A percentile compares a stretch with the other conserved stretches of the same genome.
Conservation (phyloP, 2,329 filamentous ascomycete genomes). For the Drechslerella coelobrocha region DNA sequence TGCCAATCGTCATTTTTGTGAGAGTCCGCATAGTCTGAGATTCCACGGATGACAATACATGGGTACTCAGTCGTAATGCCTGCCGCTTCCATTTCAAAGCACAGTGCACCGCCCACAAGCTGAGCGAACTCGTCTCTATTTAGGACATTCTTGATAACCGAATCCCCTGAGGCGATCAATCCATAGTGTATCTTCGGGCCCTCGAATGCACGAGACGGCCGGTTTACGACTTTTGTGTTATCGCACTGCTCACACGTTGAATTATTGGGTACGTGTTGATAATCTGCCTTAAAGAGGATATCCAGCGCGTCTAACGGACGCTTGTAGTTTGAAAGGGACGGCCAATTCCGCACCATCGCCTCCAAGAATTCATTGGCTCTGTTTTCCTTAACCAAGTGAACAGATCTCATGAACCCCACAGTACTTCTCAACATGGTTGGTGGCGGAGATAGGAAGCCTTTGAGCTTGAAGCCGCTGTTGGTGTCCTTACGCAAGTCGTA, state of each 20-base stretch:
- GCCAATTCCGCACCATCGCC: background rate
- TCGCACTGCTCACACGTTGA: slow-evolving; percentile 9
- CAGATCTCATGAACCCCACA: slow-evolving; percentile 5
- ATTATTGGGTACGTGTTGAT: background rate
- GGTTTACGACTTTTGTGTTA: background rate
- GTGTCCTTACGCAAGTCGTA: slow-evolving; percentile 21
- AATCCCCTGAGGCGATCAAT: slow-evolving; percentile 23
- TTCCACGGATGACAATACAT: slow-evolving; percentile 45
- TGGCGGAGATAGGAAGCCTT: slow-evolving; percentile 9
- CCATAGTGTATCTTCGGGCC: slow-evolving; percentile 21
- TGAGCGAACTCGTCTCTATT: background rate
- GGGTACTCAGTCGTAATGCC: slow-evolving; percentile 13
- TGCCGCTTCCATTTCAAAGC: slow-evolving; percentile 52
- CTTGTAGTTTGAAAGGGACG: background rate
- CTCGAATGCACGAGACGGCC: background rate
- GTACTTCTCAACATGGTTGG: slow-evolving; percentile 1
- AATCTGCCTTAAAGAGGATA: slow-evolving; percentile 10
- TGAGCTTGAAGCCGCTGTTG: slow-evolving; percentile 12
- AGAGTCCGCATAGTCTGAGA: slow-evolving; percentile 53
- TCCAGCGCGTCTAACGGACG: slow-evolving; percentile 10
- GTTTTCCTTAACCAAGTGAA: background rate
- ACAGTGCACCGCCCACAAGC: background rate
- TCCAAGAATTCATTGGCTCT: slow-evolving; percentile 10
- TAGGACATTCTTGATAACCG: slow-evolving; percentile 11
- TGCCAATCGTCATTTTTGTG: slow-evolving; percentile 54